phyloP scores from a whole-genome alignment of 352 stramenopile species.

The Saprolegnia diclina region DNA sequence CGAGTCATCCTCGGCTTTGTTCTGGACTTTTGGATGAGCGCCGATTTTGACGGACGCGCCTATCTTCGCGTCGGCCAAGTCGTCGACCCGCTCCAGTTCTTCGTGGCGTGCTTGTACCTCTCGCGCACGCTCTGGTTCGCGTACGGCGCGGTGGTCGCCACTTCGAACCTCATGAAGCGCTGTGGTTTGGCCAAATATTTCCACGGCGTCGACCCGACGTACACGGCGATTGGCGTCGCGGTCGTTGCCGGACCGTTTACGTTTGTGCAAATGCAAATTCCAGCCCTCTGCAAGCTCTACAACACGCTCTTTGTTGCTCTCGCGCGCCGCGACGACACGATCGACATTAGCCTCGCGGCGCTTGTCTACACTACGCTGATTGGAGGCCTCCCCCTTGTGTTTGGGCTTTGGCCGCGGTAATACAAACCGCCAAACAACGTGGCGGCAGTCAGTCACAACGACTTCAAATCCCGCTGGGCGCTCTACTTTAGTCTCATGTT shows the following conservation, averaged over 20 bases:
- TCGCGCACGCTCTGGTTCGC: not conserved
- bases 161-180: conserved; percentile 3
- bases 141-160: not conserved
- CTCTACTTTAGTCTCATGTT: not conserved
- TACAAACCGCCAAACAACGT: too few relatives aligned
- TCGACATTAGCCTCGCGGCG: not conserved
- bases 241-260: not conserved
- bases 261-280: not conserved
- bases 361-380: not conserved
- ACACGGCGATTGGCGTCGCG: not conserved
- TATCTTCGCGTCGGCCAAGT: not conserved
- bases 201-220: not conserved
- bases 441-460: not conserved
- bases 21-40: not conserved
- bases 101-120: not conserved
- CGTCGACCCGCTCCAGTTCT: not conserved
- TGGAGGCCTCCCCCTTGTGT: not conserved
- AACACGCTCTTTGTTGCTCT: not conserved
- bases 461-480: not conserved
- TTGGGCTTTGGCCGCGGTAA: not conserved
- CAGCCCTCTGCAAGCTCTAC: too few relatives aligned
- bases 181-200: not conserved
- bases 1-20: not conserved
- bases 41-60: not conserved
- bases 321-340: not conserved